These are phyloP conservation scores for Phylloporus rhodoxanthus DNA, from an alignment of 768 basidiomycete genomes.

Conservation along the genomic window DNA sequence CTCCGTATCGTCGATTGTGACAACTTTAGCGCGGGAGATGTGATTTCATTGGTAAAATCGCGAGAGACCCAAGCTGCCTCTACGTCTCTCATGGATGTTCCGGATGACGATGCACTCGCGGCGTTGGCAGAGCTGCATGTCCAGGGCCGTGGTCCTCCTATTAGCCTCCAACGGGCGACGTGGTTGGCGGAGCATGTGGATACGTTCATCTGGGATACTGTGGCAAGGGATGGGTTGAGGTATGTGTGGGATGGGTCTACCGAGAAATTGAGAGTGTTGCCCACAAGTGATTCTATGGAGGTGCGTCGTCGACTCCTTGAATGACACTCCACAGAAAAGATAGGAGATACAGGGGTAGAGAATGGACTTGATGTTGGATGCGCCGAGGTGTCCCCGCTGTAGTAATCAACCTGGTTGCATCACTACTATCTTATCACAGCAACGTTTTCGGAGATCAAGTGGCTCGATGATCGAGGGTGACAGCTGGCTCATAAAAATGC, in stretches of 20 bases:
- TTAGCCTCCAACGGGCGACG: neutral
- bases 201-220: slow-evolving; percentile 7
- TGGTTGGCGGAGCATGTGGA: slow-evolving; percentile 9
- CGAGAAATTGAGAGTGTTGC: neutral
- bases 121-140: slow-evolving; percentile 4
- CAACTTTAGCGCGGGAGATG: slow-evolving; percentile 1
- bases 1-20: slow-evolving; percentile 8
- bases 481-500: no score
- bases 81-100: slow-evolving; percentile 3
- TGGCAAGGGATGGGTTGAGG: slow-evolving; percentile 4
- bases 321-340: no score
- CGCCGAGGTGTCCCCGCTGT: no score
- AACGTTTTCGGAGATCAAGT: neutral
- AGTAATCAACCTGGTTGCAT: no score
- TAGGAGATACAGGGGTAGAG: no score
- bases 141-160: slow-evolving; percentile 5
- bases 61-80: neutral
- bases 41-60: slow-evolving; percentile 4
- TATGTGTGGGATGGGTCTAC: slow-evolving; percentile 7
- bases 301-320: neutral
- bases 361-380: no score
- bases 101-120: neutral
- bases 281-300: neutral
- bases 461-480: neutral
- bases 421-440: no score